Evolutionary conservation across 1,284 basidiomycete genomes (phyloP), one percentile per base, ranked within the genome.

Genomic region (Boletus semigastroideus): DNA sequence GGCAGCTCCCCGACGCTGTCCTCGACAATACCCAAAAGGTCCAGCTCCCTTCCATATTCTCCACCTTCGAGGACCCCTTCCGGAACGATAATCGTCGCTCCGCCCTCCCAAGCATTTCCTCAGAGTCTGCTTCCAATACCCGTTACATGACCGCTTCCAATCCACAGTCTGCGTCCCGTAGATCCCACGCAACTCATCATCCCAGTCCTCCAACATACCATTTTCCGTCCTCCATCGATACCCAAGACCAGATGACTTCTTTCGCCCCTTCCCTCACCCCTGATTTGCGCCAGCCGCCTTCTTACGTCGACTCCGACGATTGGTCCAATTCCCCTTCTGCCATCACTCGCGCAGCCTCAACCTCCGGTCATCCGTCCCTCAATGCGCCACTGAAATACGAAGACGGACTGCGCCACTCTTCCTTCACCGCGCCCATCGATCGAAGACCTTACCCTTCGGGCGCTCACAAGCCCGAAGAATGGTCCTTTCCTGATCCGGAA

Each of bases 1-100:
- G 73, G 36, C 50, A 67, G 10, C 49, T 67, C 19, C 19, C 50
- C 5, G 66, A 71, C 28, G 22, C 66, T 17, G 28, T 49, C 55
- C 66, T 72, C 57, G 77, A 78, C 57, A 68, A 74, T 49, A 67
- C 75, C 34, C 42, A 49, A 47, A 83, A 82, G 67, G 83, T 88
- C 49, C 83, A 86, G 69, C 76, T 88, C 9, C 86, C 86, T 5
- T 86, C 85, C 58, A 84, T 88, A 59, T 86, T 84, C 57, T 78
- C 81, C 33, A 75, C 83, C 22, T 84, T 88, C 59, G 81, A 83
- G 64, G 85, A 85, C 64, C 74, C 74, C 33, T 80, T 79, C 59
- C 78, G 76, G 51, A 70, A 70, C 61, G 83, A 85, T 46, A 67
- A 69, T 51, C 80, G 86, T 47, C 80, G 86, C 45, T 73, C 83